phyloP scores from a whole-genome alignment of 441 rosid genomes.

The Pelargonium australe region DNA sequence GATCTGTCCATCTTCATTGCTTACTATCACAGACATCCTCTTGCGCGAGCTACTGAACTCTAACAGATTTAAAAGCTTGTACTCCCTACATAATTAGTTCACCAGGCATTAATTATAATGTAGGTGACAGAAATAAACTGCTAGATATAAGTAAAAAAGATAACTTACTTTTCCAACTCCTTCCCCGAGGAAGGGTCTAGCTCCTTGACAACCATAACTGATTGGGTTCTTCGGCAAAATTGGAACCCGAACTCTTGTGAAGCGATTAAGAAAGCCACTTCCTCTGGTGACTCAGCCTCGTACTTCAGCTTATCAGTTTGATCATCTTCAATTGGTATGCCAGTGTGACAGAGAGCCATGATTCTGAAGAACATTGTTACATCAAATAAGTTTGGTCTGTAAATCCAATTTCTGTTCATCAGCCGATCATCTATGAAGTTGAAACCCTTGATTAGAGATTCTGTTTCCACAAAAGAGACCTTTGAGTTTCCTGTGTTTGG shows the following conservation, averaged over 20 bases:
- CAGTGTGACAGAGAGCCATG: slow-evolving; percentile 73
- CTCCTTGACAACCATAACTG: slow-evolving; percentile 52
- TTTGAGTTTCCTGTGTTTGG: slow-evolving; percentile 6
- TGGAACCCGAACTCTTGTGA: slow-evolving; percentile 68
- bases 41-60: slow-evolving; percentile 73
- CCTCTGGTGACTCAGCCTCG: slow-evolving; percentile 93
- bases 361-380: slow-evolving; percentile 60
- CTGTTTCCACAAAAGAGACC: slow-evolving; percentile 8
- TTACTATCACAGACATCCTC: slow-evolving; percentile 81
- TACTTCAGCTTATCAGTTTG: slow-evolving; percentile 40
- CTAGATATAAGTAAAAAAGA: not conserved
- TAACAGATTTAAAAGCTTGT: slow-evolving; percentile 64
- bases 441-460: slow-evolving; percentile 53
- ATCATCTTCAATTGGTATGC: slow-evolving; percentile 56
- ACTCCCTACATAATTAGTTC: slow-evolving; percentile 44
- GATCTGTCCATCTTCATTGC: slow-evolving; percentile 54
- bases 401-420: slow-evolving; percentile 49
- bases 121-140: slow-evolving; percentile 2
- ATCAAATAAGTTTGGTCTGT: slow-evolving; percentile 34
- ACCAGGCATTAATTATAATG: not conserved
- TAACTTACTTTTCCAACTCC: slow-evolving; percentile 45
- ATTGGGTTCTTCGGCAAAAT: slow-evolving; percentile 61
- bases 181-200: slow-evolving; percentile 31
- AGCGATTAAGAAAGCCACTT: slow-evolving; percentile 65
- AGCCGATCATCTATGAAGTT: slow-evolving; percentile 61